Evolutionary conservation across 2,329 filamentous ascomycete species (phyloP).

Genomic region (Fusarium proliferatum): DNA sequence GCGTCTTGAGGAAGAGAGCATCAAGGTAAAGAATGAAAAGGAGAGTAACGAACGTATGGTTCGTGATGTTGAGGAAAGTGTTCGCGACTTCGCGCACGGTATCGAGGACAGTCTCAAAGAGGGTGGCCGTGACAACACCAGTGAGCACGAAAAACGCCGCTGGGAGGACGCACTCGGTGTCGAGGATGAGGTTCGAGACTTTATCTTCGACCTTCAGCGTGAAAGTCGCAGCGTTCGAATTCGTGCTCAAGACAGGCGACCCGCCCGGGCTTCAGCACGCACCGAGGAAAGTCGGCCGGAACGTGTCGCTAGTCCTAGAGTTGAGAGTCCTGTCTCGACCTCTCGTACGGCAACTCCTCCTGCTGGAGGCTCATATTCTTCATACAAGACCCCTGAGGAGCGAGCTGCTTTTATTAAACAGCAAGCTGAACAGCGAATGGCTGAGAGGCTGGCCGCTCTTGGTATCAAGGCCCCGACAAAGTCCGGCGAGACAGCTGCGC

Average conservation of each 20-base stretch:
- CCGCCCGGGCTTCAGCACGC: slow-evolving; percentile 54
- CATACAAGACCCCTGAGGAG: slow-evolving; percentile 92
- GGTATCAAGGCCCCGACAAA: slow-evolving; percentile 88
- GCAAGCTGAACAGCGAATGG: slow-evolving; percentile 96
- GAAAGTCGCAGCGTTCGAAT: slow-evolving; percentile 82
- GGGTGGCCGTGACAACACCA: slow-evolving; percentile 76
- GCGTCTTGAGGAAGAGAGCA: slow-evolving; percentile 88
- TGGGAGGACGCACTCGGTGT: slow-evolving; percentile 98
- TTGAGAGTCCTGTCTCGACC: slow-evolving; percentile 65
- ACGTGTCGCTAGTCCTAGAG: slow-evolving; percentile 55
- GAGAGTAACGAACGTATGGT: slow-evolving; percentile 98
- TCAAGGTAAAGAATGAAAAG: slow-evolving; percentile 82
- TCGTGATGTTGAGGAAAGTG: slow-evolving; percentile 94
- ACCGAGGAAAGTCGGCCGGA: slow-evolving; percentile 58
- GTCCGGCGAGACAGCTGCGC: slow-evolving; percentile 80
- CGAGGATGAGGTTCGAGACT: slow-evolving; percentile 95
- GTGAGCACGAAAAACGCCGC: slow-evolving; percentile 89
- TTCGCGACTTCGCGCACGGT: slow-evolving; percentile 84
- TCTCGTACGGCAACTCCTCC: slow-evolving; percentile 62
- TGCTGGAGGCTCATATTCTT: slow-evolving; percentile 76
- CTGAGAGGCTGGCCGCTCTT: slow-evolving; percentile 91
- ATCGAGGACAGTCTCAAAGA: slow-evolving; percentile 91
- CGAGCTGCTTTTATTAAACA: slow-evolving; percentile 96
- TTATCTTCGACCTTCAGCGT: slow-evolving; percentile 95
- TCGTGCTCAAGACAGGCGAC: slow-evolving; percentile 66